Percentiles rank a stretch among this genome's conserved stretches.
These are phyloP conservation scores for Dillenia turbinata DNA, from an alignment of 164 flowering plant genomes.

Conservation along the genomic window DNA sequence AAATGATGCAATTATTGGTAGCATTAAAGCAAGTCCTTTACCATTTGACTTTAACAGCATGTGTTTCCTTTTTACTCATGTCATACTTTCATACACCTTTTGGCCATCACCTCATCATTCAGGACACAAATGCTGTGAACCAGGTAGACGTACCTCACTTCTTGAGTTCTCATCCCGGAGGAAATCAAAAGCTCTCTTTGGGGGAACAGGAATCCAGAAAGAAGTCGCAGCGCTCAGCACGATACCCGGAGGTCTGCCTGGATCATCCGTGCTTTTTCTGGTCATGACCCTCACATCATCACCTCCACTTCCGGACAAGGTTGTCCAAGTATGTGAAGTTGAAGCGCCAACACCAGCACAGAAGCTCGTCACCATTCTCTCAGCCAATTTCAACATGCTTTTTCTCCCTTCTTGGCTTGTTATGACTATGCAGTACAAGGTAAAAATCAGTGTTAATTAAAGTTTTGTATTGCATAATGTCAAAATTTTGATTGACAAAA, in stretches of 20 bases:
- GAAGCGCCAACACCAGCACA: slow-evolving; percentile 85
- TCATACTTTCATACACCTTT: too few relatives aligned
- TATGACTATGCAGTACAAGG: slow-evolving; percentile 36
- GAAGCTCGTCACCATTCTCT: slow-evolving; percentile 83
- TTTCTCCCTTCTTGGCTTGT: slow-evolving; percentile 75
- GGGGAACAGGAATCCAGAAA: slow-evolving; percentile 82
- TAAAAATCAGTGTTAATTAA: too few relatives aligned
- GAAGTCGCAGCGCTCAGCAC: slow-evolving; percentile 89
- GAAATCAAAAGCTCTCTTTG: slow-evolving; percentile 69
- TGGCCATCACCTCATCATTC: too few relatives aligned
- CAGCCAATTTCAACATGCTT: slow-evolving; percentile 84
- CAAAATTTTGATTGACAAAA: too few relatives aligned
- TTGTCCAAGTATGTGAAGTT: slow-evolving; percentile 79
- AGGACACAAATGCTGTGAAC: too few relatives aligned
- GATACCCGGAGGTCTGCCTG: slow-evolving; percentile 93
- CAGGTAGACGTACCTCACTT: slow-evolving; percentile 45
- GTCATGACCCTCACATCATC: slow-evolving; percentile 93
- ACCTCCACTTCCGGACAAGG: slow-evolving; percentile 61
- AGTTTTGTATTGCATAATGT: too few relatives aligned
- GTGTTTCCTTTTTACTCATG: too few relatives aligned
- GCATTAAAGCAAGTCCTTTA: too few relatives aligned
- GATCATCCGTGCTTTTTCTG: slow-evolving; percentile 77
- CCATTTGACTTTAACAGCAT: too few relatives aligned
- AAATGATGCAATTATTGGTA: too few relatives aligned
- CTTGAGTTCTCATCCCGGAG: slow-evolving; percentile 73